Evolutionary conservation across 208 protist genomes (phyloP).

Genomic region (Wallacemonas sp.): DNA sequence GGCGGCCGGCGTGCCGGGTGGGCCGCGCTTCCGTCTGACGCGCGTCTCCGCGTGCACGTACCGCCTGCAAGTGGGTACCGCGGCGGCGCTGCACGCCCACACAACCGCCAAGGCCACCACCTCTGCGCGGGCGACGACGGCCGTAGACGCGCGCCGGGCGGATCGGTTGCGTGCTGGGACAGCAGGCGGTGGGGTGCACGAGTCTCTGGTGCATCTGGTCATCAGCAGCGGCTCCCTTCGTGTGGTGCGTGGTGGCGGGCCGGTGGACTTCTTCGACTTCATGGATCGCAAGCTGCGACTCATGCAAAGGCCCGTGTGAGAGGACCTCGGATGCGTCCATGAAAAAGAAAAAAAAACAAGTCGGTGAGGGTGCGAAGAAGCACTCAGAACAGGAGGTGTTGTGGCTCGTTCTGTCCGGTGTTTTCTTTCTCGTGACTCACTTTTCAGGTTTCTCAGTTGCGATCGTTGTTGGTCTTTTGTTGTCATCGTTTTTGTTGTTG

Average conservation of each 20-base stretch:
- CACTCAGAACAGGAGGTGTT: too few relatives aligned
- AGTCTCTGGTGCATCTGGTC: conserved; percentile 51
- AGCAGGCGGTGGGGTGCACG: conserved; percentile 7
- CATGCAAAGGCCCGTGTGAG: neutral
- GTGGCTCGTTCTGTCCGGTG: too few relatives aligned
- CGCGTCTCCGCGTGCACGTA: conserved; percentile 52
- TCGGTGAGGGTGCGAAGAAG: too few relatives aligned
- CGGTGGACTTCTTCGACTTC: conserved; percentile 76
- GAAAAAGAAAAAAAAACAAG: too few relatives aligned
- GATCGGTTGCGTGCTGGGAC: too few relatives aligned
- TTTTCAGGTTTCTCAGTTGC: too few relatives aligned
- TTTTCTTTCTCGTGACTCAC: too few relatives aligned
- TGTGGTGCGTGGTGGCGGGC: conserved; percentile 60
- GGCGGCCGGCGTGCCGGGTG: conserved; percentile 3
- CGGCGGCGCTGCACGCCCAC: neutral
- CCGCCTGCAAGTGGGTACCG: conserved; percentile 20
- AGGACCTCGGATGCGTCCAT: too few relatives aligned
- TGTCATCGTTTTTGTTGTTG: neutral
- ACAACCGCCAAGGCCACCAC: neutral
- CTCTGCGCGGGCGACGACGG: too few relatives aligned
- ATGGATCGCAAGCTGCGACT: conserved; percentile 50
- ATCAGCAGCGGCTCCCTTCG: conserved; percentile 65
- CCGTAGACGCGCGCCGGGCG: too few relatives aligned
- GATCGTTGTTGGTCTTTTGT: too few relatives aligned
- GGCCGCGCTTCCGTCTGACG: conserved; percentile 29